Evolutionary conservation across 768 basidiomycete genomes (phyloP).

Genomic region (Lenzites betulinus): DNA sequence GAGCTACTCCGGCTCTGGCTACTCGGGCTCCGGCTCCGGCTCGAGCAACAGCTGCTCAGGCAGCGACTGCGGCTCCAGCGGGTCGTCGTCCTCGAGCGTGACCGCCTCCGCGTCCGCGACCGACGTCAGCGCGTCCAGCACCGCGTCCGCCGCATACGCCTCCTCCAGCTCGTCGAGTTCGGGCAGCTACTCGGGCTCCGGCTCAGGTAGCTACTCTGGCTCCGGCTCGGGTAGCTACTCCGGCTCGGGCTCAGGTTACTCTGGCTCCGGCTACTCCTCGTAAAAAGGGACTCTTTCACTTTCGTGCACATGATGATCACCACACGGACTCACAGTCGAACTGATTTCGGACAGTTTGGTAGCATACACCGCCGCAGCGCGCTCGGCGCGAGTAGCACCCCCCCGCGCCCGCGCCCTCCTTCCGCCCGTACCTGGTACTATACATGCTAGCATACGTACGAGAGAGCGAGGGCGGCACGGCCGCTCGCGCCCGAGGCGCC

Average conservation of each 20-base stretch:
- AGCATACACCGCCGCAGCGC: conserved; percentile 4
- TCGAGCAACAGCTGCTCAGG: not conserved
- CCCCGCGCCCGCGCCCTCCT: not conserved
- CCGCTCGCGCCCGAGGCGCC: conserved; percentile 3
- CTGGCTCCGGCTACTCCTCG: not conserved
- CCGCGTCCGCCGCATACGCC: not conserved
- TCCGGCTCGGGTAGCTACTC: not conserved
- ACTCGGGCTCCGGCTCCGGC: not conserved
- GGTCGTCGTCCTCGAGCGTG: conserved; percentile 10
- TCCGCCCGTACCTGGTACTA: too few relatives aligned
- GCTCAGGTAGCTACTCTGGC: not conserved
- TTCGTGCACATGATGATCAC: not conserved
- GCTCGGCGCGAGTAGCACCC: not conserved
- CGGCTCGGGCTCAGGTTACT: not conserved
- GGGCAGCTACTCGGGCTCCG: not conserved
- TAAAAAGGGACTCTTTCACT: conserved; percentile 23
- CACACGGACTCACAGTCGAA: conserved; percentile 20
- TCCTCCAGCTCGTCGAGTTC: not conserved
- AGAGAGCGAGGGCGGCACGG: too few relatives aligned
- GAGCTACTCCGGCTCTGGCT: not conserved
- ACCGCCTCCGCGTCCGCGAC: conserved; percentile 8
- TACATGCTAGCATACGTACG: not conserved
- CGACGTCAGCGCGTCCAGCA: not conserved
- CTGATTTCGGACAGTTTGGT: conserved; percentile 25
- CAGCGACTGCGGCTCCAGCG: conserved; percentile 7